Evolutionary conservation across 2,329 filamentous ascomycete genomes (phyloP), one percentile per base, ranked within the genome.

Genomic region (Leptographium flavum): DNA sequence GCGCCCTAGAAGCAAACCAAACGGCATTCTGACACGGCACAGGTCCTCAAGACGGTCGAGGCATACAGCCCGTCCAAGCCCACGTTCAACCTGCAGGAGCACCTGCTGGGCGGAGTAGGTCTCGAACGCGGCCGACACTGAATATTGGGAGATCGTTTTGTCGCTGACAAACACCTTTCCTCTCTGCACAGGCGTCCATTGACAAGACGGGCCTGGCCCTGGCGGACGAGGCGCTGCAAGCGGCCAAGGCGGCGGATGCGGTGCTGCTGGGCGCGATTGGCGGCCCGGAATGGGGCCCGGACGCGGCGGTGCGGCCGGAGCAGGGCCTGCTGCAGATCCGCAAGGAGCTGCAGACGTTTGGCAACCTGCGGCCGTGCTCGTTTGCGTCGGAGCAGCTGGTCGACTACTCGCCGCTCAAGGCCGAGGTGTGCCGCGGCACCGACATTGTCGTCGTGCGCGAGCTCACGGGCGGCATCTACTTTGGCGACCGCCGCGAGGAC

Each of bases 241-340:
- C 87, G 31, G 87, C 87, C 54, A 88, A 93, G 64, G 70, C 74
- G 43, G 87, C 88, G 52, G 83, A 94, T 63, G 90, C 88, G 33
- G 83, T 96, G 49, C 79, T 96, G 48, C 79, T 96, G 45, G 90
- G 88, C 54, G 87, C 90, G 55, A 93, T 96, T 58, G 90, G 90
- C 55, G 90, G 90, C n/a, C 90, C 92, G 14, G 64, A 95, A 86
- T 96, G 88, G 87, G 88, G 88, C 50, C 92, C 87, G 28, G 86
- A 85, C 54, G 67, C 56, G 59, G 54, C 79, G 47, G 82, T 95
- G 51, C 85, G 88, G 38, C 90, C 90, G 2, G 90, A 96, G 63
- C 86, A 95, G 67, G 90, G 90, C 50, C 79, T 96, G 56, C 81
- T 96, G 50, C 76, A 71, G 54, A 83, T 96, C 45, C 87, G 90